Conservation (phyloP, 768 basidiomycete species). For the Tylopilus sp. region DNA sequence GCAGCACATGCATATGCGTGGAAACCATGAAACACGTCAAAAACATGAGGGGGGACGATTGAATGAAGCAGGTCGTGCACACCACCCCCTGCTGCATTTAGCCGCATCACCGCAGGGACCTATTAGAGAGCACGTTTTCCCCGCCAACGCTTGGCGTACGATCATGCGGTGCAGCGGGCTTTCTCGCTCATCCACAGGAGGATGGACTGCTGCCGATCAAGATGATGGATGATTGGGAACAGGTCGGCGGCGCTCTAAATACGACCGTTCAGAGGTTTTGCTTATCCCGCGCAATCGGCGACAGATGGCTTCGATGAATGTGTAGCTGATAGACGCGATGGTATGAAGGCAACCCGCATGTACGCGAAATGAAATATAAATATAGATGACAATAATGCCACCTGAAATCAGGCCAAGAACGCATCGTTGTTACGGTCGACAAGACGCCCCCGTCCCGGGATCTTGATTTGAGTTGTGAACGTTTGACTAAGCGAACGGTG, state of each 20-base stretch:
- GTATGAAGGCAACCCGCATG: neutral
- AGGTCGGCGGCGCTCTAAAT: constrained; percentile 24
- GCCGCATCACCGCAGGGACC: constrained; percentile 5
- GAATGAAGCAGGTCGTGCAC: constrained; percentile 11
- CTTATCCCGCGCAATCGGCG: constrained; percentile 21
- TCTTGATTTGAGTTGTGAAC: constrained; percentile 4
- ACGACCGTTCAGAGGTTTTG: constrained; percentile 8
- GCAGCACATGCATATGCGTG: constrained; percentile 8
- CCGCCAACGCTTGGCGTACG: constrained; percentile 10
- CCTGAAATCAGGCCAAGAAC: constrained; percentile 6
- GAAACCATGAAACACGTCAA: constrained; percentile 24
- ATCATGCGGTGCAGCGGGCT: constrained; percentile 10
- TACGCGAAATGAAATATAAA: constrained; percentile 15
- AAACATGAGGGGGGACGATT: constrained; percentile 23
- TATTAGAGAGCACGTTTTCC: constrained; percentile 2
- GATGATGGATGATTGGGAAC: constrained; percentile 25
- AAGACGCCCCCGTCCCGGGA: constrained; percentile 4
- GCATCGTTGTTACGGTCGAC: constrained; percentile 11
- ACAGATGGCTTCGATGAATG: constrained; percentile 10
- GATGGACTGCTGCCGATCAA: constrained; percentile 25
- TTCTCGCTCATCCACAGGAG: constrained; percentile 9
- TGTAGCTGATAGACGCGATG: constrained; percentile 13
- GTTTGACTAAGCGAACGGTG: constrained; percentile 7
- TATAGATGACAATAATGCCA: constrained; percentile 9
- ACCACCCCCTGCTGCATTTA: constrained; percentile 12